These are phyloP conservation scores for Fusarium austroafricanum DNA, from an alignment of 2,329 filamentous ascomycete species.

Conservation along the genomic window DNA sequence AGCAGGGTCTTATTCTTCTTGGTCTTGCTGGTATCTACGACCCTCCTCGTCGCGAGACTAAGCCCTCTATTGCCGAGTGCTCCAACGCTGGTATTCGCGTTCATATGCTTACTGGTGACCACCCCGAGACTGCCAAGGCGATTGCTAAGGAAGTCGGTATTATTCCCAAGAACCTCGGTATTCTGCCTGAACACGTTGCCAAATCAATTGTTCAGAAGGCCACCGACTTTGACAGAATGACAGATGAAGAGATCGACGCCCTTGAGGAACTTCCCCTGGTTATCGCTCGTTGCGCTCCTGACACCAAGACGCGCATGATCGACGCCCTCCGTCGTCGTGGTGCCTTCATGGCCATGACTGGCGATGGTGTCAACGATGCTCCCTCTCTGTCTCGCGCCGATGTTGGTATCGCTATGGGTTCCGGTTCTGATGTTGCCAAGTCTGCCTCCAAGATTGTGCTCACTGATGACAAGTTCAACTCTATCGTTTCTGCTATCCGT, in stretches of 20 bases:
- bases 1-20: conserved; percentile 76
- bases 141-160: conserved; percentile 85
- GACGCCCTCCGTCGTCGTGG: conserved; percentile 83
- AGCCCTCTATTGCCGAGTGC: conserved; percentile 75
- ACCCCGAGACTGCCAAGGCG: conserved; percentile 80
- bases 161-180: conserved; percentile 70
- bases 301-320: conserved; percentile 92
- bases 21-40: conserved; percentile 91
- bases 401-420: conserved; percentile 92
- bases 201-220: conserved; percentile 79
- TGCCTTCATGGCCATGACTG: conserved; percentile 86
- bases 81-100: conserved; percentile 80
- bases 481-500: conserved; percentile 83
- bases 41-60: conserved; percentile 84
- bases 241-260: conserved; percentile 79
- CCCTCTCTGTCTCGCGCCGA: conserved; percentile 84
- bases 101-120: conserved; percentile 88
- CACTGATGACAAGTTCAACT: conserved; percentile 89
- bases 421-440: conserved; percentile 87
- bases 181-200: conserved; percentile 71
- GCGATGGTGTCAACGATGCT: conserved; percentile 88
- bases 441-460: conserved; percentile 84
- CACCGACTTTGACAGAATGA: conserved; percentile 80
- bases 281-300: conserved; percentile 84
- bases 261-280: conserved; percentile 82